phyloP scores from a whole-genome alignment of 2,329 filamentous ascomycete genomes.

The Stemphylium lycopersici region DNA sequence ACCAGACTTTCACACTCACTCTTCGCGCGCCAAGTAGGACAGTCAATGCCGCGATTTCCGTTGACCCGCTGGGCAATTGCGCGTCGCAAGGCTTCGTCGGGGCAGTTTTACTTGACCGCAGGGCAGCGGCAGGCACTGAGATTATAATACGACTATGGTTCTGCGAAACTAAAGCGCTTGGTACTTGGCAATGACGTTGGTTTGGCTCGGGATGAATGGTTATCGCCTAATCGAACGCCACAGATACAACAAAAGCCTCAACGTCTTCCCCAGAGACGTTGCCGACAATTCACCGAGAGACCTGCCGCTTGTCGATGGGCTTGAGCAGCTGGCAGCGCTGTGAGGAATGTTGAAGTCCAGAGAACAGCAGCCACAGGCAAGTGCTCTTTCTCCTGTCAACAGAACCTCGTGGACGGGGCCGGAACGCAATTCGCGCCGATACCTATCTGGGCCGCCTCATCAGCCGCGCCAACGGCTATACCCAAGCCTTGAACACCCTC shows the following conservation, averaged over 20 bases:
- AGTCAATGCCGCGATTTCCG: not conserved
- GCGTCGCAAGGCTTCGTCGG: not conserved
- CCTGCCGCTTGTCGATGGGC: slow-evolving; percentile 1
- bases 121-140: slow-evolving; percentile 1
- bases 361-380: too few species aligned
- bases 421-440: slow-evolving; percentile 4
- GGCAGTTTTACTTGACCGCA: not conserved
- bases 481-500: not conserved
- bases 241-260: slow-evolving; percentile 1
- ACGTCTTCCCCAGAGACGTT: not conserved
- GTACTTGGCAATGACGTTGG: slow-evolving; percentile 16
- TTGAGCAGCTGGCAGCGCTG: too few species aligned
- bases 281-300: slow-evolving; percentile 6
- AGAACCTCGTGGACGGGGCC: not conserved
- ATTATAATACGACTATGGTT: slow-evolving; percentile 8
- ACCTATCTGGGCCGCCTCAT: slow-evolving; percentile 1
- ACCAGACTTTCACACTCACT: not conserved
- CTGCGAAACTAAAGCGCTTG: slow-evolving; percentile 14
- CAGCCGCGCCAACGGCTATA: not conserved
- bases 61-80: not conserved
- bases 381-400: too few species aligned
- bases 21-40: not conserved
- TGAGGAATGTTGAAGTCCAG: too few species aligned
- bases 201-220: not conserved
- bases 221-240: slow-evolving; percentile 7